These are phyloP conservation scores for Psilocybe sp. DNA, from an alignment of 768 basidiomycete genomes.

Conservation along the genomic window DNA sequence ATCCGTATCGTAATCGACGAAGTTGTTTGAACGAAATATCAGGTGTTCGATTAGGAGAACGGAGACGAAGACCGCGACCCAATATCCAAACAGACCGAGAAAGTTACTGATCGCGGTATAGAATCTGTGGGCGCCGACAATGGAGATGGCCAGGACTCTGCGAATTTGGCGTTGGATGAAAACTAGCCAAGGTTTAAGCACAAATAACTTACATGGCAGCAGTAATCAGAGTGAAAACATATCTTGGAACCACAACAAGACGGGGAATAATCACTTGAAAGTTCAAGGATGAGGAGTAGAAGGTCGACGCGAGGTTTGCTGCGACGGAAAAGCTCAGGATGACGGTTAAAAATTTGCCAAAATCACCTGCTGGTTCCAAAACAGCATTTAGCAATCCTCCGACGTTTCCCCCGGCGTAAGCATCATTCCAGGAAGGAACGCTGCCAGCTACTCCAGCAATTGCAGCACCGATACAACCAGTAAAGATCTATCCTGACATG, in stretches of 20 bases:
- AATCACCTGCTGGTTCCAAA: slow-evolving; percentile 64
- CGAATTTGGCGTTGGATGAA: too few species aligned
- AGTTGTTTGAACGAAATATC: slow-evolving; percentile 53
- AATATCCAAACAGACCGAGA: slow-evolving; percentile 71
- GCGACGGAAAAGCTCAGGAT: slow-evolving; percentile 77
- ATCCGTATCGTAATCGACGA: slow-evolving; percentile 46
- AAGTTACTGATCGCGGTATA: slow-evolving; percentile 69
- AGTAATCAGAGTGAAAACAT: slow-evolving; percentile 67
- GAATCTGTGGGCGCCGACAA: slow-evolving; percentile 71
- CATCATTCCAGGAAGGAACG: slow-evolving; percentile 57
- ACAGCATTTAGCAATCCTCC: slow-evolving; percentile 74
- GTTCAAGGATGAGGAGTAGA: slow-evolving; percentile 75
- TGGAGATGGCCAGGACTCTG: slow-evolving; percentile 62
- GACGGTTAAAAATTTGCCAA: slow-evolving; percentile 76
- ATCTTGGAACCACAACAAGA: slow-evolving; percentile 63
- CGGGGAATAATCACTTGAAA: slow-evolving; percentile 66
- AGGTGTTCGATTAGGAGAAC: slow-evolving; percentile 68
- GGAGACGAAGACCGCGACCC: slow-evolving; percentile 53
- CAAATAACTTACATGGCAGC: slow-evolving; percentile 56
- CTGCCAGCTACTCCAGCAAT: slow-evolving; percentile 51
- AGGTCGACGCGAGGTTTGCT: slow-evolving; percentile 76
- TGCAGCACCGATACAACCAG: slow-evolving; percentile 54
- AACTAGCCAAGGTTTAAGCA: neutral
- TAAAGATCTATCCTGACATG: slow-evolving; percentile 31
- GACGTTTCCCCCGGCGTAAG: slow-evolving; percentile 53